Evolutionary conservation across 495 filamentous ascomycete species (phyloP), one percentile per base, ranked within the genome.

Genomic region (Collariella sp.): DNA sequence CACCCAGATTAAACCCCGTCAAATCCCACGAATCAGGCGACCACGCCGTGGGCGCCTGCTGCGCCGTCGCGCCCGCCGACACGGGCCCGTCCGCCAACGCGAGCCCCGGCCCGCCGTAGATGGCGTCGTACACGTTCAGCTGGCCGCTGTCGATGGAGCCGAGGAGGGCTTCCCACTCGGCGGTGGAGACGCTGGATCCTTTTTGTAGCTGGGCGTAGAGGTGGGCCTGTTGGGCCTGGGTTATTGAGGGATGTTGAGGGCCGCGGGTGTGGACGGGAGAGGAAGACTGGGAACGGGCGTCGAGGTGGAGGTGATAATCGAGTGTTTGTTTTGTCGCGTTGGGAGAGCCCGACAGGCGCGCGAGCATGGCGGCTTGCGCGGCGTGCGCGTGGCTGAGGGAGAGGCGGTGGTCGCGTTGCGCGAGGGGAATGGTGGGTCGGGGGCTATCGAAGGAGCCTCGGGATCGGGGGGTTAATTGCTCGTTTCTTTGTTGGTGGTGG

Each of bases 71-170:
- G 11, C 61, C 26, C 31, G 63, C 19, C 22, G 65, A 69, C 5
- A 59, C 60, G 13, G 72, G 64, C 7, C 65, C 74, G 15, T 75
- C 74, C 19, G 69, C 59, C 19, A 76, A 33, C 10, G 65, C 66
- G 5, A 77, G 42, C 13, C 80, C 76, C 41, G 80, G 80, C 13
- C 85, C 85, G 44, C 86, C 88, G 61, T 91, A 91, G 49, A 91
- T 89, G 10, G 84, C 82, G 57, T 87, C 87, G 75, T 89, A 93
- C 10, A 91, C 82, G 62, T 88, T 91, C 15, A 83, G 81, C 61
- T 80, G 81, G 5, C 85, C 87, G 33, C 82, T 81, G 55, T 93
- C 89, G 70, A 95, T 81, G 34, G 82, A 82, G 38, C 83, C 82
- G 16, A 91, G 73, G 1, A 93, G 76, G 12, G 82, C 79, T 64